These are phyloP conservation scores for Eucalyptus sideroxylon DNA, from an alignment of 345 rosid species.

Conservation along the genomic window DNA sequence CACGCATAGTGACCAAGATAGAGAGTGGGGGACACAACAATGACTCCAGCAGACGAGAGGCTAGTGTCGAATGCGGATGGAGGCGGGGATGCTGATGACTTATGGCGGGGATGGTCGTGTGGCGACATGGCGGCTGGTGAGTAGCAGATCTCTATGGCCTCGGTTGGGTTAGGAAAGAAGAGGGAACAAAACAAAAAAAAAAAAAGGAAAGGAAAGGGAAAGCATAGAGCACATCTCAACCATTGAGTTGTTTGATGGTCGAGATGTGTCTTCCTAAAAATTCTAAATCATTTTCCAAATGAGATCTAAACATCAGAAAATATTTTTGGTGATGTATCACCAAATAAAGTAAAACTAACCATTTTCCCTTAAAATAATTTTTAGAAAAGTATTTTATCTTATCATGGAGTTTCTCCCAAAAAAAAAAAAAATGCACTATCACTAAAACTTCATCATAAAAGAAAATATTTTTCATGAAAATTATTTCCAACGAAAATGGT, in stretches of 20 bases:
- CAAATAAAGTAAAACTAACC: too few species aligned
- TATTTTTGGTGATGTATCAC: rapidly evolving
- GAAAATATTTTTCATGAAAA: background rate
- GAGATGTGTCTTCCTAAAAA: background rate
- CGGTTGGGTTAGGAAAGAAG: background rate
- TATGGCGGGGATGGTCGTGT: background rate
- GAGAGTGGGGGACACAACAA: background rate
- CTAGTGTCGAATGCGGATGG: background rate
- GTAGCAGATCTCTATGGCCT: background rate
- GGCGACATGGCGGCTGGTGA: background rate
- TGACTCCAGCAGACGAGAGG: background rate
- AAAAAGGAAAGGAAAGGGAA: background rate
- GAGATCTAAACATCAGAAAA: rapidly evolving
- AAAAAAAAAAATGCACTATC: background rate
- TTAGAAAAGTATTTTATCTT: too few species aligned
- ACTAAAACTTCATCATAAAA: background rate
- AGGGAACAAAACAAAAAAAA: background rate
- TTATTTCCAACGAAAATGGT: background rate
- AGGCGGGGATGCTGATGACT: background rate
- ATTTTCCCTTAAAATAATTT: too few species aligned
- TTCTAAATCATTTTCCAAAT: too few species aligned
- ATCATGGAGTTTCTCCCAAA: background rate
- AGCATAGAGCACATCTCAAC: background rate
- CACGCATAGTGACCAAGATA: background rate
- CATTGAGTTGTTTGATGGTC: too few species aligned